These are phyloP conservation scores for Neospora caninum DNA, from an alignment of 169 alveolate species.

Conservation along the genomic window DNA sequence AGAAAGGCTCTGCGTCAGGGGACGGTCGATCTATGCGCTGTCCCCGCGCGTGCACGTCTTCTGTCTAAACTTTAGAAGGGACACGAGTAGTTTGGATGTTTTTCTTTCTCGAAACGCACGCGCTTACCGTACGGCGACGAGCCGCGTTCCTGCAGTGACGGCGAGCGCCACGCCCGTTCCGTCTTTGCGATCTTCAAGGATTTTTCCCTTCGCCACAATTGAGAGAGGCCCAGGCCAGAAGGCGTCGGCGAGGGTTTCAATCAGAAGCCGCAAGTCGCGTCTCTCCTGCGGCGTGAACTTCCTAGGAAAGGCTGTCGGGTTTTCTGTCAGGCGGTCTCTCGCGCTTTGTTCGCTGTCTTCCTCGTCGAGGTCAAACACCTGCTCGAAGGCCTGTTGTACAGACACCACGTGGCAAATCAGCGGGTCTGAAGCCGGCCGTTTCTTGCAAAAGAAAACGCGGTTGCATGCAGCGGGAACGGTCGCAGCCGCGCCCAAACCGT, in stretches of 20 bases:
- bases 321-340: neutral
- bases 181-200: conserved; percentile 2
- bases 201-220: conserved; percentile 78
- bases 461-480: conserved; percentile 81
- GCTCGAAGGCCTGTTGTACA: conserved; percentile 45
- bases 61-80: too few species aligned
- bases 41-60: too few species aligned
- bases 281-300: conserved; percentile 47
- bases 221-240: conserved; percentile 97
- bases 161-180: conserved; percentile 80
- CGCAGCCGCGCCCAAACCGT: conserved; percentile 95
- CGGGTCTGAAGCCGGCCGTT: conserved; percentile 92
- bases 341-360: conserved; percentile 65
- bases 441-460: conserved; percentile 84
- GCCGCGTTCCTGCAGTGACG: conserved; percentile 75
- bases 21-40: too few species aligned
- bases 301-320: neutral
- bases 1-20: too few species aligned
- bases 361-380: conserved; percentile 62
- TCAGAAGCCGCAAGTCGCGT: conserved; percentile 53
- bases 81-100: too few species aligned
- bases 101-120: neutral
- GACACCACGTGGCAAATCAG: conserved; percentile 89
- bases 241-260: conserved; percentile 77
- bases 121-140: conserved; percentile 49